Evolutionary conservation across 208 protist species (phyloP), one percentile per base, ranked within the genome.

Genomic region (Trypanosoma brucei): DNA sequence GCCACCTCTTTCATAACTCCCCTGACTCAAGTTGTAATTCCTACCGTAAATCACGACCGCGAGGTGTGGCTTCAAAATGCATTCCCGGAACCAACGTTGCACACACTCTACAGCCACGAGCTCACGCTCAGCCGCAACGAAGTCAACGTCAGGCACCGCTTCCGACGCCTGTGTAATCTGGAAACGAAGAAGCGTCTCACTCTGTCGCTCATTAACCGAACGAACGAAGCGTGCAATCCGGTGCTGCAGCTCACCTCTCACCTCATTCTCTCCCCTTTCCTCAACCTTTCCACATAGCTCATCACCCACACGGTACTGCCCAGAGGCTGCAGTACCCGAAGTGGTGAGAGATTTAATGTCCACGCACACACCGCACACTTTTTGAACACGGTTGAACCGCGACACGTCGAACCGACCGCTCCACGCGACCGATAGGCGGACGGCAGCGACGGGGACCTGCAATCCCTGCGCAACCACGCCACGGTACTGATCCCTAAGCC

Each of bases 401-500:
- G 55, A 58, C 30, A 91, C 82, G 54, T 91, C 77, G 55, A 95
- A 93, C 45, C 89, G 85, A 2, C 89, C 86, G 36, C 79, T 81
- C 86, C 89, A 95, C 42, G 81, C 84, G 31, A 92, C 80, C 11
- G 89, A 95, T 11, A 95, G 81, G 37, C 72, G 70, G 52, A 95
- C 75, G 30, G 76, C 81, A 53, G 42, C 57, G 49, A 90, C 70
- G 3, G 83, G 78, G 42, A 90, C 68, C 13, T 66, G 54, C 37
- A 95, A 75, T 67, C 76, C 76, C 3, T 60, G 62, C 33, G 86
- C 89, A 13, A 95, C 48, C 14, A 86, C 59, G 37, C 72, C 76
- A 42, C 89, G 81, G 79, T 95, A 95, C 72, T 86, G 75, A 64
- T 95, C 86, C 5, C 89, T 81, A 49, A 86, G 70, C 7, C 78